These are phyloP conservation scores for Boechera retrofracta DNA, from an alignment of 345 rosid species.

Conservation along the genomic window DNA sequence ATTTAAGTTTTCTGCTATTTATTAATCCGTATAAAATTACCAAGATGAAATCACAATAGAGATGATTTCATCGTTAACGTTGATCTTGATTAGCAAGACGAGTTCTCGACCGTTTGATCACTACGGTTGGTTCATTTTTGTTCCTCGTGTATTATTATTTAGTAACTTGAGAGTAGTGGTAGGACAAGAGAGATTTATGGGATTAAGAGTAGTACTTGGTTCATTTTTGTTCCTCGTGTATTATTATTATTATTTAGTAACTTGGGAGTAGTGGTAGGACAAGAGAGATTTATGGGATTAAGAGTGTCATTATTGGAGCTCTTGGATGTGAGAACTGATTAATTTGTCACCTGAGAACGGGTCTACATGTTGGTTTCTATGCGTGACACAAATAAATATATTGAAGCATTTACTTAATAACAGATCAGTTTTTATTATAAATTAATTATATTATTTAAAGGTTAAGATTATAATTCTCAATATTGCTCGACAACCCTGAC, in stretches of 20 bases:
- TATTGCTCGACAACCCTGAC: conserved; percentile 46
- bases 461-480: conserved; percentile 8
- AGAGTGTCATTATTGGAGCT: conserved; percentile 26
- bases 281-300: conserved; percentile 3
- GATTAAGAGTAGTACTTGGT: conserved; percentile 1
- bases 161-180: background rate
- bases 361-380: conserved; percentile 38
- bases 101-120: conserved; percentile 1
- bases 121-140: background rate
- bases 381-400: background rate
- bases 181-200: background rate
- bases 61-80: background rate
- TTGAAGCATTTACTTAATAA: background rate
- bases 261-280: conserved; percentile 1
- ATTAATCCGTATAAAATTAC: background rate
- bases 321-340: conserved; percentile 16
- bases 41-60: background rate
- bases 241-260: background rate
- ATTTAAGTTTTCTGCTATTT: background rate
- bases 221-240: background rate
- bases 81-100: background rate
- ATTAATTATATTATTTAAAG: background rate
- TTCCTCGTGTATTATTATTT: background rate
- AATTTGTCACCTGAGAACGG: conserved; percentile 16
- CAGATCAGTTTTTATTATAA: background rate